Base-by-base conservation (phyloP, 345 rosid species). In the Camelina laxa region DNA sequence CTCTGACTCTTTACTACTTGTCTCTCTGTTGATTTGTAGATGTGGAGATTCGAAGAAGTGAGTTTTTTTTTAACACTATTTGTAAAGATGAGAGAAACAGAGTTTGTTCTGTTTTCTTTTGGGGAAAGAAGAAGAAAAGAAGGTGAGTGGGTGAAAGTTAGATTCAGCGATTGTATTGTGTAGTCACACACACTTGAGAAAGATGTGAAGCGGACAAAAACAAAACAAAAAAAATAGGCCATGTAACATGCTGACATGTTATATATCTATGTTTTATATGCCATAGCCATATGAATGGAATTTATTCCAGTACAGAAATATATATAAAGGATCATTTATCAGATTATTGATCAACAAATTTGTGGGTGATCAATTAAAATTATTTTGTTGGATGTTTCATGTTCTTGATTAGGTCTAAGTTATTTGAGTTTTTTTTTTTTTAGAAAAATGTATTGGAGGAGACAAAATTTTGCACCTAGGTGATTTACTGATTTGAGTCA, bases 1-100 rank as follows among this genome's bases (percentile, higher is more conserved):
- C 41, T 56, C 3, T 60, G 30, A 7, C 12, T 61, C 6, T 14
- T 61, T 15, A 4, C 70, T 56, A 3, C 69, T 58, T 65, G 2
- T 45, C 54, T 63, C 27, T 65, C 60, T 33, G 13, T 65, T 31
- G 16, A 22, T 31, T 31, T 36, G 8, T 9, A 53, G 69, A 65
- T 55, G 61, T 42, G 78, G 58, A 60, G 67, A 77, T 48, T 70
- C 60, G 72, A 56, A 57, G 55, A 65, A 70, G 80, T 70, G 66
- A 47, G 3, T 12, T 31, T 44, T 12, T 30, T 31, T 65, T 50
- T 27, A 20, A 15, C 7, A 21, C 3, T 17, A 48, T 14, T 7
- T 30, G 42, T 60, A n/a, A 30, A 63, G 61, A 39, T 47, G 68
- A 65, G 61, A 70, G 38, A 36, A 71, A 65, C 66, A 63, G 71